phyloP scores from a whole-genome alignment of 2,329 filamentous ascomycete genomes.

The Madurella mycetomatis region DNA sequence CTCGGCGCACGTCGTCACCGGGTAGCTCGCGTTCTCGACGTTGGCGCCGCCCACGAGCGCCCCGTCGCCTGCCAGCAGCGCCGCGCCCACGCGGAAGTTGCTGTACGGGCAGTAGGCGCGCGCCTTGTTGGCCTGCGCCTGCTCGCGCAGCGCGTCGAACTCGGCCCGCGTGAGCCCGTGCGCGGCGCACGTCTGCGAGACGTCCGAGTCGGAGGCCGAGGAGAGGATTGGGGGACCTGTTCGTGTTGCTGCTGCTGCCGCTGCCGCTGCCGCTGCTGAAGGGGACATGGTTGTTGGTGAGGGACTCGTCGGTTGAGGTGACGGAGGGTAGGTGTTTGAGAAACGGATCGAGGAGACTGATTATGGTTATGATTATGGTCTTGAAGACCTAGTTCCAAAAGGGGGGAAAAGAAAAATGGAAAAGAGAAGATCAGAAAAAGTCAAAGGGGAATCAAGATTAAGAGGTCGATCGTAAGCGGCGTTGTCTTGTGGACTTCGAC shows the following conservation, averaged over 20 bases:
- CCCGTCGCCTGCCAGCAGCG: constrained; percentile 60
- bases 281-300: too few relatives aligned
- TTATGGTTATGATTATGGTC: too few relatives aligned
- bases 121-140: constrained; percentile 67
- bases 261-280: too few relatives aligned
- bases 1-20: constrained; percentile 94
- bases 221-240: constrained; percentile 24
- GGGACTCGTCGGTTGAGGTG: background rate
- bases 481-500: too few relatives aligned
- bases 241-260: too few relatives aligned
- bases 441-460: too few relatives aligned
- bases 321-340: background rate
- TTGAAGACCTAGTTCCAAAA: too few relatives aligned
- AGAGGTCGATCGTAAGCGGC: background rate
- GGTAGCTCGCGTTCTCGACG: constrained; percentile 89
- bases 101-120: constrained; percentile 91
- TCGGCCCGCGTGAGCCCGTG: constrained; percentile 57
- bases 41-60: constrained; percentile 70
- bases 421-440: too few relatives aligned
- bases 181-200: constrained; percentile 32
- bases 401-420: too few relatives aligned
- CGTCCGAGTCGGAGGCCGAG: constrained; percentile 22
- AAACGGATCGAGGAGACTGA: background rate
- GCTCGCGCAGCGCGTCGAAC: constrained; percentile 57
- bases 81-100: constrained; percentile 83